Base-by-base conservation (phyloP, 306 rosid genomes). In the Castanea mollissima region DNA sequence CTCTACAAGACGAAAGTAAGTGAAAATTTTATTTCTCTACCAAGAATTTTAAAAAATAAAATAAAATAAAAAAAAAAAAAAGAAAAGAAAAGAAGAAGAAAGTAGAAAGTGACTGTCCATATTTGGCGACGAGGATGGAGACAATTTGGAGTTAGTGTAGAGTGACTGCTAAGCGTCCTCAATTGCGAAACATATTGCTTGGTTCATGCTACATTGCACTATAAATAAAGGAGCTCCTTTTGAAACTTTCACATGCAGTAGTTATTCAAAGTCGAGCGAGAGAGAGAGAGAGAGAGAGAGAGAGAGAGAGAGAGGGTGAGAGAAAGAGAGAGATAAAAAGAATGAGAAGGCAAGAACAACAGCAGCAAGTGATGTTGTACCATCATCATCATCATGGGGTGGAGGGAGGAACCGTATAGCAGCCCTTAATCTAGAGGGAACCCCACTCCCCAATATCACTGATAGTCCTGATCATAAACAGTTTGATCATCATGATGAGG, bases 371-470 rank as follows among this genome's bases (percentile, higher is more conserved):
- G 64, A 21, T 60, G 67, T 19, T 16, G 29, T 25, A 38, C 46
- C 46, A 5, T 54, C 55, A 1, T 29, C 29, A 18, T 38, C 69
- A 18, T 38, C 78, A 55, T n/a, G 44, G 23, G 70, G n/a, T 31
- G 71, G 74, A 25, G 84, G 89, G 55, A 84, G 78, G 77, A 38
- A 38, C 11, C 46, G 46, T 38, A 38, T 38, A 38, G 11, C 11
- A 0, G 11, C 46, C 46, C 46, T 38, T 38, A 8, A 38, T 38
- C 46, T 38, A 38, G 46, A 38, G 11, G 46, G 46, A 41, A 41
- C 46, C 46, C 46, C 46, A 8, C 46, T 11, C 46, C 12, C 3
- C 12, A 41, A 41, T 8, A 41, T 41, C 46, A 41, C 46, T 41
- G 46, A 41, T 41, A 41, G 46, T 41, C 46, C 11, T 41, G 46